These are phyloP conservation scores for Xerocomellus chrysenteron DNA, from an alignment of 768 basidiomycete genomes.

Conservation along the genomic window DNA sequence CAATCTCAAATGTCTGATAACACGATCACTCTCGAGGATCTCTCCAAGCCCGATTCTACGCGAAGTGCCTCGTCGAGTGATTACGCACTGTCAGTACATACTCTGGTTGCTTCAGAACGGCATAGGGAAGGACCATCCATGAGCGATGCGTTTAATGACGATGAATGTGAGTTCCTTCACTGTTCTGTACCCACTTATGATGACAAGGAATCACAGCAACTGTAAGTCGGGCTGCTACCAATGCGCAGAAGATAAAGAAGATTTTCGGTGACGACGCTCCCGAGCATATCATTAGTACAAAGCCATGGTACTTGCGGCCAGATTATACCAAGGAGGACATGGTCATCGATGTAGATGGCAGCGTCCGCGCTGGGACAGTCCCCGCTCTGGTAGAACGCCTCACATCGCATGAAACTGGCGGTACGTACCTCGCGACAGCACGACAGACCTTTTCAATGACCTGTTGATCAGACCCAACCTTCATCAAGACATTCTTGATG, in stretches of 20 bases:
- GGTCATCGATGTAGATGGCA: slow-evolving; percentile 78
- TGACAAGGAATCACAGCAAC: slow-evolving; percentile 20
- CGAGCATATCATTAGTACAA: slow-evolving; percentile 42
- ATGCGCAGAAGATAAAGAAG: slow-evolving; percentile 59
- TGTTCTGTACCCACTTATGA: neutral
- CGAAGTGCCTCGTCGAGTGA: slow-evolving; percentile 23
- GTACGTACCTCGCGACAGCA: slow-evolving; percentile 43
- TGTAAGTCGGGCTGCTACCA: slow-evolving; percentile 25
- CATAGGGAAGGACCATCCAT: slow-evolving; percentile 16
- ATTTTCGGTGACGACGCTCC: slow-evolving; percentile 64
- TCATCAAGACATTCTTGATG: slow-evolving; percentile 88
- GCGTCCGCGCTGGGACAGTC: slow-evolving; percentile 84
- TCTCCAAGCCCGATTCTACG: slow-evolving; percentile 15
- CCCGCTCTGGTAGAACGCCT: slow-evolving; percentile 84
- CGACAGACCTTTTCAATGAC: slow-evolving; percentile 1
- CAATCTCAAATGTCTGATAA: slow-evolving; percentile 36
- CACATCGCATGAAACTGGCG: slow-evolving; percentile 86
- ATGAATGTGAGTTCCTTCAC: slow-evolving; percentile 21
- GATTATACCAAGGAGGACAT: slow-evolving; percentile 82
- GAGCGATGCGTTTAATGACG: slow-evolving; percentile 24
- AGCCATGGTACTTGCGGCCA: slow-evolving; percentile 84
- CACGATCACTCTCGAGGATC: slow-evolving; percentile 34
- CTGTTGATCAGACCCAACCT: slow-evolving; percentile 59
- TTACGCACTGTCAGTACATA: slow-evolving; percentile 27
- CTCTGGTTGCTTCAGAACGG: slow-evolving; percentile 24